A percentile compares a stretch with the other conserved stretches of the same genome.
phyloP scores from a whole-genome alignment of 352 stramenopile species.

The Globisporangium middletonii region DNA sequence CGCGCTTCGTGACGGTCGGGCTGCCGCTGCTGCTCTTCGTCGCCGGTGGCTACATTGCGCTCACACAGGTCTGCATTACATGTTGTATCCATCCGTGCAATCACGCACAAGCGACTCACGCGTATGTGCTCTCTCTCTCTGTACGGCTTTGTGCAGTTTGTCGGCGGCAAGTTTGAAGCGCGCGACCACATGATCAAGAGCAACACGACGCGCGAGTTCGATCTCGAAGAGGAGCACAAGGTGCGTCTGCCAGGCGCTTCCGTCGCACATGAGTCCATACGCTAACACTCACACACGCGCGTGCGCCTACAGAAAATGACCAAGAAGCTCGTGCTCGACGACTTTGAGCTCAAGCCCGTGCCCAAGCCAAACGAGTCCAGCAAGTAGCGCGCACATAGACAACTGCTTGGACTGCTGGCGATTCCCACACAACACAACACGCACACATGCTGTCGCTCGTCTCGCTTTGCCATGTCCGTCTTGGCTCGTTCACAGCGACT shows the following conservation, averaged over 20 bases:
- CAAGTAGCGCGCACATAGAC: conserved; percentile 2
- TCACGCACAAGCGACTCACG: not conserved
- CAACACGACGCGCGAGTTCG: conserved; percentile 72
- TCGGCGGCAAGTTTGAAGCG: conserved; percentile 77
- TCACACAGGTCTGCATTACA: conserved; percentile 54
- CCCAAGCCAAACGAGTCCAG: conserved; percentile 40
- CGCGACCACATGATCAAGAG: conserved; percentile 79
- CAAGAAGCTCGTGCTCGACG: conserved; percentile 72
- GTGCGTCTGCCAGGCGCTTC: conserved; percentile 20
- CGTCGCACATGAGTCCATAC: not conserved
- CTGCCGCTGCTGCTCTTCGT: conserved; percentile 80
- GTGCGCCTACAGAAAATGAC: conserved; percentile 69
- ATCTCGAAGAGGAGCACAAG: conserved; percentile 85
- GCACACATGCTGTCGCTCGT: not conserved
- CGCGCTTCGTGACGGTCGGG: conserved; percentile 61
- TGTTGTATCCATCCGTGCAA: not conserved
- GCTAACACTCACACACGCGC: not conserved
- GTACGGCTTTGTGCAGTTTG: conserved; percentile 38
- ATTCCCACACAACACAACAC: not conserved
- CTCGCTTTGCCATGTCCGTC: too few relatives aligned
- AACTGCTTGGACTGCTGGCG: not conserved
- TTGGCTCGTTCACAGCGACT: too few relatives aligned
- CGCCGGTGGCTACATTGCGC: conserved; percentile 61
- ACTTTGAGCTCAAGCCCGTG: conserved; percentile 85
- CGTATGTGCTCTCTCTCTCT: conserved; percentile 1